These are phyloP conservation scores for Populus euphratica DNA, from an alignment of 345 rosid genomes.

Conservation along the genomic window DNA sequence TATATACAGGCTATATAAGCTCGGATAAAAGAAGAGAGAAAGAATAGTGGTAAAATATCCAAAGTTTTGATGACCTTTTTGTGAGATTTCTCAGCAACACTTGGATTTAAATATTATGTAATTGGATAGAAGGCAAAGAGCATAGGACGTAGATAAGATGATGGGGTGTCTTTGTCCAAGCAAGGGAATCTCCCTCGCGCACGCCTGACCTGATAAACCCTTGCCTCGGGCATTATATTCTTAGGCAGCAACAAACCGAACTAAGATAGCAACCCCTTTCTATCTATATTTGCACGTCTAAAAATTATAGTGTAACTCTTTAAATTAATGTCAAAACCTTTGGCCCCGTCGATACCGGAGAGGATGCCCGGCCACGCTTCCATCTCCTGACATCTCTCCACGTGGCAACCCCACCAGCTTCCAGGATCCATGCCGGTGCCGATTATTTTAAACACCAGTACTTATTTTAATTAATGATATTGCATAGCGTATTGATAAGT, in stretches of 20 bases:
- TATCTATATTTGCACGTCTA: not conserved
- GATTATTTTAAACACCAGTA: not conserved
- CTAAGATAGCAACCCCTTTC: not conserved
- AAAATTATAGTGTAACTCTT: not conserved
- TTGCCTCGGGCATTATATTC: not conserved
- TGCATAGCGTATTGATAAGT: not conserved
- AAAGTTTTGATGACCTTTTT: not conserved
- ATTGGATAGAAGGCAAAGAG: not conserved
- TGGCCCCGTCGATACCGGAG: constrained; percentile 29
- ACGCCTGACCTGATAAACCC: constrained; percentile 7
- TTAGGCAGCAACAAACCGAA: not conserved
- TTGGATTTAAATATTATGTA: not conserved
- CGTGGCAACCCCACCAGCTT: constrained; percentile 34
- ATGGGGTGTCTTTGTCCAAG: constrained; percentile 34
- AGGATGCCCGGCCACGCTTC: constrained; percentile 26
- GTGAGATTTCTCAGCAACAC: not conserved
- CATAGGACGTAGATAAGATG: constrained; percentile 25
- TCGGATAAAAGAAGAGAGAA: not conserved
- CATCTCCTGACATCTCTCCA: constrained; percentile 35
- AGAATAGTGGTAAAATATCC: not conserved
- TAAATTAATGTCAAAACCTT: constrained; percentile 2
- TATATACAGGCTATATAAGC: not conserved
- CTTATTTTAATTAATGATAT: not conserved
- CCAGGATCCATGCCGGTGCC: constrained; percentile 26
- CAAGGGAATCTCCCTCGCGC: constrained; percentile 21